Evolutionary conservation across 176 grass and related monocot genomes (phyloP).

Genomic region (Oryza glaberrima): DNA sequence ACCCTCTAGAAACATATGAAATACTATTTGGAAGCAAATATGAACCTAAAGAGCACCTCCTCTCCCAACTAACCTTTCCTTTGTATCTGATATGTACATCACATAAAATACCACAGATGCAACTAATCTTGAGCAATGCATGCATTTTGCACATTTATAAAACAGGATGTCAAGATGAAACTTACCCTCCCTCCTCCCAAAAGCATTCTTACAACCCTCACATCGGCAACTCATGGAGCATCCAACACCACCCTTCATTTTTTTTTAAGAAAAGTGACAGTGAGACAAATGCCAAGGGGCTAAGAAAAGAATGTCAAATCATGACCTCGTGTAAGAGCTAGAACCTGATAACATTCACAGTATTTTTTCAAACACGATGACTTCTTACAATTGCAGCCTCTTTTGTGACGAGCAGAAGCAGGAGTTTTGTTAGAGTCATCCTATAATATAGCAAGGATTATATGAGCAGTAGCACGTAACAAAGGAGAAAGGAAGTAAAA

Average conservation of each 20-base stretch:
- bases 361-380: conserved; percentile 96
- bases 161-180: conserved; percentile 36
- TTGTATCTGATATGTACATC: neutral
- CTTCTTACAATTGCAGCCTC: conserved; percentile 98
- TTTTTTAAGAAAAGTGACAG: conserved; percentile 38
- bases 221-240: conserved; percentile 94
- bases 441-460: conserved; percentile 42
- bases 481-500: conserved; percentile 29
- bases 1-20: neutral
- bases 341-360: conserved; percentile 98
- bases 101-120: conserved; percentile 25
- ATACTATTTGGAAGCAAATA: conserved; percentile 11
- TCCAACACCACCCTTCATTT: conserved; percentile 81
- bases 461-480: conserved; percentile 41
- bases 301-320: conserved; percentile 38
- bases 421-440: conserved; percentile 91
- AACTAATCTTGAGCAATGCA: conserved; percentile 37
- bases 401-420: conserved; percentile 94
- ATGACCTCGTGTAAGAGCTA: conserved; percentile 4
- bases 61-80: neutral
- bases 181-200: conserved; percentile 88
- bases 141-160: conserved; percentile 10
- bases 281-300: conserved; percentile 32
- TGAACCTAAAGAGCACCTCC: conserved; percentile 23
- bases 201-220: conserved; percentile 93